Percentiles rank a stretch among this genome's conserved stretches.
Conservation (phyloP, 2,329 filamentous ascomycete species). For the Hypoxylon sp. region DNA sequence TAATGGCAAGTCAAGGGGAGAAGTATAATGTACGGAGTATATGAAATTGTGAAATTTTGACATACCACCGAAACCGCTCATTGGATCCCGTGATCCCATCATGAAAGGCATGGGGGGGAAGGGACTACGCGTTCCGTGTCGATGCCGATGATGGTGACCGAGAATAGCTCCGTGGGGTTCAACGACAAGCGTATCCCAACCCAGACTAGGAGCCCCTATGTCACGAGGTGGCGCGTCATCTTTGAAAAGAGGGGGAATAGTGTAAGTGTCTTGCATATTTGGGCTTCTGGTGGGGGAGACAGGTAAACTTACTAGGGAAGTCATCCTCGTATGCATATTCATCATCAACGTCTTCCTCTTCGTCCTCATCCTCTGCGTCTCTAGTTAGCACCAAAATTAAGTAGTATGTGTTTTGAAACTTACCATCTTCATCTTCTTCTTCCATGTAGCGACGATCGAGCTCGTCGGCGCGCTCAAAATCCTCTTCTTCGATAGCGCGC, state of each 20-base stretch:
- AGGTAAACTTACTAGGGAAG: conserved; percentile 66
- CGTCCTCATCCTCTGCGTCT: conserved; percentile 67
- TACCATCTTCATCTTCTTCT: conserved; percentile 72
- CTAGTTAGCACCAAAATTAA: conserved; percentile 45
- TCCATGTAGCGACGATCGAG: conserved; percentile 69
- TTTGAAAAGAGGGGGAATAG: conserved; percentile 28
- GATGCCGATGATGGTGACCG: conserved; percentile 68
- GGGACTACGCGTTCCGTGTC: conserved; percentile 69
- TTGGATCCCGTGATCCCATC: conserved; percentile 52
- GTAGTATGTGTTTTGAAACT: conserved; percentile 51
- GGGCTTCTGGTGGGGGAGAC: not conserved
- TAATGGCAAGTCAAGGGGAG: not conserved
- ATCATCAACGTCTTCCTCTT: conserved; percentile 79
- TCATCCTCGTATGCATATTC: conserved; percentile 74
- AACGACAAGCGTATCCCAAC: conserved; percentile 71
- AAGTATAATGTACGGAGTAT: not conserved
- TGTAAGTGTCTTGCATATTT: conserved; percentile 26
- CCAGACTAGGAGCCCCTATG: conserved; percentile 63
- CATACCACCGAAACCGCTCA: conserved; percentile 51
- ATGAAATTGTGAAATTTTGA: conserved; percentile 20
- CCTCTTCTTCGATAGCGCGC: conserved; percentile 69
- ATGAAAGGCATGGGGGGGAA: conserved; percentile 66
- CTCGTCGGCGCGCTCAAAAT: conserved; percentile 68
- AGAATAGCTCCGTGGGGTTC: conserved; percentile 62
- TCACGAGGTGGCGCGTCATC: conserved; percentile 63